Evolutionary conservation across 345 rosid species (phyloP), one percentile per base, ranked within the genome.

Genomic region (Acer yangbiense): DNA sequence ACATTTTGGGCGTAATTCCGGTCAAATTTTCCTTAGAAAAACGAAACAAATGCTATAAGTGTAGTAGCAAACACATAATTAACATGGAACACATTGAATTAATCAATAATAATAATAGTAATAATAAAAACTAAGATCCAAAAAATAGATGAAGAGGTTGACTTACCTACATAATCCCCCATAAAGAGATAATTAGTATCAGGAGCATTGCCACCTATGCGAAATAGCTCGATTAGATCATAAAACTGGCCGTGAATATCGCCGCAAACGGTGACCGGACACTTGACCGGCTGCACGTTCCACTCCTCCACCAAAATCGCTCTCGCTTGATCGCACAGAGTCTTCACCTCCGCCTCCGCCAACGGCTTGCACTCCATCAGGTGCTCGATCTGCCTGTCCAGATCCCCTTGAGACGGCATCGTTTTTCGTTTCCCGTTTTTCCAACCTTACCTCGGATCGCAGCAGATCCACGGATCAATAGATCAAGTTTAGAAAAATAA

Each of bases 171-270:
- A 78, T 96, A 96, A 78, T 96, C 99, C 25, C 99, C 99, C 99
- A 96, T 96, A 81, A 96, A 96, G 85, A 96, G 97, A 78, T 96
- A 96, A 78, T 96, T 96, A 2, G 99, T 96, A 73, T 94, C 98
- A 2, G 99, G 99, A 9, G 99, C 84, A 82, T 90, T 91, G 79
- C 99, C 99, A 35, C 99, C 99, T 68, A 96, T 96, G 67, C 91
- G 85, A 78, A 96, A 96, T 46, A 96, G 97, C 89, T 96, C 99
- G 76, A 96, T 83, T 54, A 96, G 95, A 83, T 96, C 99, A 79
- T 96, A 96, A 71, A 96, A 96, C 89, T 96, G 99, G 13, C 99
- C 99, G 79, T 96, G 99, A 70, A 96, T 96, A 89, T 96, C 99
- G 55, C 99, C 99, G 81, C 99, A 96, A 61, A 96, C 94, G 25